Evolutionary conservation across 345 rosid genomes (phyloP), one percentile per base, ranked within the genome.

Genomic region (Citrus medica): DNA sequence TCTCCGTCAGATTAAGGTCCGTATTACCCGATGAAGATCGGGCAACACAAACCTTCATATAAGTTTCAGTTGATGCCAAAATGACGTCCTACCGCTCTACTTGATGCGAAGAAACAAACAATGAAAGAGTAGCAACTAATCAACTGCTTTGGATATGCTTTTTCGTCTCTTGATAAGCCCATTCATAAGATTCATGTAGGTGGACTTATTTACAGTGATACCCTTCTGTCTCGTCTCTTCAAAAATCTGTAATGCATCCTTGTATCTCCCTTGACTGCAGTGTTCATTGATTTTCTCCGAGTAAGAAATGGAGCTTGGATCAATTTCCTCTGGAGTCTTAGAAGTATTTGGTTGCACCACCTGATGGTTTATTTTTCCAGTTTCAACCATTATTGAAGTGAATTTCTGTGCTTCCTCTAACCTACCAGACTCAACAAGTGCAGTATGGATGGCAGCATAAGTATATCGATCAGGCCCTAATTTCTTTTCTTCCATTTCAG

Each of bases 401-500:
- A 92, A 79, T 59, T 86, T 89, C 76, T 90, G 92, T 67, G 87
- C 91, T 81, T 93, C 92, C 61, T 85, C 74, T 32, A 80, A 19
- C 80, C 82, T 89, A 73, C 90, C 93, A 13, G 86, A 90, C 83
- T 87, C 85, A 78, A 84, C 69, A 55, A 91, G 86, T 60, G 89
- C 82, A 79, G 82, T 75, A 16, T 90, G 71, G 64, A 93, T 88
- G 59, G 89, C 87, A 60, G 84, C 86, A 80, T 86, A 92, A 25
- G 98, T 88, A 81, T 90, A 90, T 73, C 59, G 38, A 90, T 91
- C 94, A 66, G 98, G 94, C 76, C 78, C 91, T 37, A 89, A 67
- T 82, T 82, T 77, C 82, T 78, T 94, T 61, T 85, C 89, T 68
- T 87, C 85, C 97, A 96, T 90, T 82, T 91, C 93, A 7, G 80